Conservation (phyloP, 306 rosid genomes). For the Gastrolobium bilobum region DNA sequence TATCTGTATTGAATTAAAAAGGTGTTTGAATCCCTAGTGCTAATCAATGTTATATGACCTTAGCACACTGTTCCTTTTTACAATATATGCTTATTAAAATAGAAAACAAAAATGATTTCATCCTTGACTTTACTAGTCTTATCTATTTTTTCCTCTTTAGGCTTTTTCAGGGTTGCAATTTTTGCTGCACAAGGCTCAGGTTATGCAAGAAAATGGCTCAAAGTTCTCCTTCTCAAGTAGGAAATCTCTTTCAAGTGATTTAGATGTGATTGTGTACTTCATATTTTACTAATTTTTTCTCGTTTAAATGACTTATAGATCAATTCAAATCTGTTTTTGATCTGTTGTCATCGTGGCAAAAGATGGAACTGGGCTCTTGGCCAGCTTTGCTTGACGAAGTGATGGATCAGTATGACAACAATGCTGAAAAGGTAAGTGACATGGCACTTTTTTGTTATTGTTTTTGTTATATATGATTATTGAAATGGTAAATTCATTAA, state of each 20-base stretch:
- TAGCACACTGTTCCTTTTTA: neutral
- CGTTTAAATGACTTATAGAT: conserved; percentile 56
- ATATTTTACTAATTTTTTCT: conserved; percentile 39
- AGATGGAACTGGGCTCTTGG: conserved; percentile 85
- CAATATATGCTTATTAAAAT: neutral
- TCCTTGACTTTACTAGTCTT: neutral
- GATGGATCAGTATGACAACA: conserved; percentile 72
- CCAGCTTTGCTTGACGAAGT: conserved; percentile 86
- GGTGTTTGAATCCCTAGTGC: neutral
- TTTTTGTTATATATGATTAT: neutral
- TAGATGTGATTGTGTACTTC: conserved; percentile 19
- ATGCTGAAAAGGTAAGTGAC: conserved; percentile 77
- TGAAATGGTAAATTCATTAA: neutral
- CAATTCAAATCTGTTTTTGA: conserved; percentile 64
- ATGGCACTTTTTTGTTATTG: neutral
- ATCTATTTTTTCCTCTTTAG: conserved; percentile 55
- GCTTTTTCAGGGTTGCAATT: conserved; percentile 88
- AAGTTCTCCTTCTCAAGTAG: conserved; percentile 69
- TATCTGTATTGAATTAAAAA: neutral
- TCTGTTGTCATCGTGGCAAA: conserved; percentile 78
- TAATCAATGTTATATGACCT: conserved; percentile 30
- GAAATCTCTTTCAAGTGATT: conserved; percentile 26
- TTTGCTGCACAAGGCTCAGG: conserved; percentile 65
- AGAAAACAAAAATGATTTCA: neutral
- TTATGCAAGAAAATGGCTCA: conserved; percentile 75